Conservation (phyloP, 2,329 filamentous ascomycete species). For the Drechslera avenae region DNA sequence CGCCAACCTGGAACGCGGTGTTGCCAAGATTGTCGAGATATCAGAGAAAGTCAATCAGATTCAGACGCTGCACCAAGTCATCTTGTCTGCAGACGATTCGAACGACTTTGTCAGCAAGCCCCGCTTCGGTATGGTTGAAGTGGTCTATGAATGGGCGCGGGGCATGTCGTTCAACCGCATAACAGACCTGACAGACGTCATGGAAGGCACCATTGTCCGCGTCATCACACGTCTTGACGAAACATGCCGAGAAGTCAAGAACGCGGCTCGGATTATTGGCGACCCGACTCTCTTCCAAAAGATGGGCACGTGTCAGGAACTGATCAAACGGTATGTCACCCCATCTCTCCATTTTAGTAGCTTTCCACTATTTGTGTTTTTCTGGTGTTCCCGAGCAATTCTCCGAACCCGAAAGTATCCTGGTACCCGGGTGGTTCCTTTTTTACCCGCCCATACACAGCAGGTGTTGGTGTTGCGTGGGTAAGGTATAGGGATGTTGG, state of each 20-base stretch:
- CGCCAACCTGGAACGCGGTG: conserved; percentile 78
- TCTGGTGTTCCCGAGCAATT: background rate
- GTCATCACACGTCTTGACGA: conserved; percentile 94
- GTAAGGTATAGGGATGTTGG: background rate
- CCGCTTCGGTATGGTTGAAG: conserved; percentile 92
- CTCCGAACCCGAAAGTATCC: background rate
- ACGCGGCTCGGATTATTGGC: conserved; percentile 91
- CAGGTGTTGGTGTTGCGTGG: background rate
- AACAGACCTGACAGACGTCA: conserved; percentile 90
- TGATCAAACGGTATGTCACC: conserved; percentile 89
- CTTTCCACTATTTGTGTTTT: conserved; percentile 2
- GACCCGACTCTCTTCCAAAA: conserved; percentile 92
- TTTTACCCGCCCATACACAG: background rate
- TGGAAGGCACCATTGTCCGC: conserved; percentile 95
- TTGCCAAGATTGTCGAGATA: conserved; percentile 84
- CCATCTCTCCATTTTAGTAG: background rate
- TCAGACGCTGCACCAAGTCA: conserved; percentile 89
- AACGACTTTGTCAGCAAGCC: conserved; percentile 90
- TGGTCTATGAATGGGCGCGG: conserved; percentile 97
- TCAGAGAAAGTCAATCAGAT: conserved; percentile 90
- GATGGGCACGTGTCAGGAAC: conserved; percentile 96
- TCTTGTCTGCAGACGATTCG: conserved; percentile 84
- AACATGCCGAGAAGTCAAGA: conserved; percentile 96
- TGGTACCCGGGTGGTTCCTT: background rate
- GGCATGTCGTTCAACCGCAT: conserved; percentile 99